These are phyloP conservation scores for Sclerotinia glacialis DNA, from an alignment of 2,329 filamentous ascomycete species.

Conservation along the genomic window DNA sequence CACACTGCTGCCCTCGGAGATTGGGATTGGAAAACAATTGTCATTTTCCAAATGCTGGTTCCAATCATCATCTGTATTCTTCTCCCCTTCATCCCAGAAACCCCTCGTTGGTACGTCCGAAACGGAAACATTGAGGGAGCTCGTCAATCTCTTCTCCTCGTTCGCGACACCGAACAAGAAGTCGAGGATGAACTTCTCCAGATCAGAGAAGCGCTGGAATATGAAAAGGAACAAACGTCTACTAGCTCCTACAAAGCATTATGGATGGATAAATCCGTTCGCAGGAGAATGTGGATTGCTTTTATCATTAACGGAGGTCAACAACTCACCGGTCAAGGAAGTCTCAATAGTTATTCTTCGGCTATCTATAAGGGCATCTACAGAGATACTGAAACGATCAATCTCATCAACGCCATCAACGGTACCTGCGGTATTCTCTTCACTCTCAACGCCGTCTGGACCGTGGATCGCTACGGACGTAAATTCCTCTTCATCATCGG, in stretches of 20 bases:
- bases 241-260: constrained; percentile 59
- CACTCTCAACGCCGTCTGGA: constrained; percentile 71
- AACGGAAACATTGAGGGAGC: constrained; percentile 50
- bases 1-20: constrained; percentile 46
- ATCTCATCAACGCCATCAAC: constrained; percentile 72
- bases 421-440: constrained; percentile 71
- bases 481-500: constrained; percentile 68
- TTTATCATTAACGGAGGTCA: constrained; percentile 65
- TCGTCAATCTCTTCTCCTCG: constrained; percentile 48
- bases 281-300: constrained; percentile 63
- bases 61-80: constrained; percentile 59
- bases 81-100: constrained; percentile 65
- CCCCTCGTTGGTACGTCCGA: constrained; percentile 66
- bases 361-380: constrained; percentile 72
- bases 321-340: constrained; percentile 45
- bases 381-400: constrained; percentile 56
- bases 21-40: constrained; percentile 72
- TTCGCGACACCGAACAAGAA: constrained; percentile 62
- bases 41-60: constrained; percentile 70
- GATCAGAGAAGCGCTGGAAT: constrained; percentile 68
- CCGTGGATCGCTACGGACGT: constrained; percentile 67
- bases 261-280: constrained; percentile 67
- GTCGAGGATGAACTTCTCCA: constrained; percentile 59
- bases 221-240: constrained; percentile 67
- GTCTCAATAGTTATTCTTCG: constrained; percentile 70